phyloP scores from a whole-genome alignment of 371 early-diverging fungal species.

The Haplosporangium sp. region DNA sequence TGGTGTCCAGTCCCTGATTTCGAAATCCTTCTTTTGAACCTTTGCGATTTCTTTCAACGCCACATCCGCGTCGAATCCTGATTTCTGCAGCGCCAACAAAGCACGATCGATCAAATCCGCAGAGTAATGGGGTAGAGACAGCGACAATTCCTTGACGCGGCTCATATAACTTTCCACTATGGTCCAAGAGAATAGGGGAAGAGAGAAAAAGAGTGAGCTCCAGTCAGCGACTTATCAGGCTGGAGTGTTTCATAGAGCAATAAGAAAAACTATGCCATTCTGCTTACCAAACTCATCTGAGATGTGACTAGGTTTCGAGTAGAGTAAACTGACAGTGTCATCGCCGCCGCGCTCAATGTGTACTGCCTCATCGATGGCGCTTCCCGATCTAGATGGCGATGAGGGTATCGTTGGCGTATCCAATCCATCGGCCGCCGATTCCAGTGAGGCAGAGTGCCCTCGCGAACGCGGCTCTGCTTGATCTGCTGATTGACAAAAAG shows the following conservation, averaged over 20 bases:
- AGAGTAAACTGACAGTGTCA: slow-evolving; percentile 60
- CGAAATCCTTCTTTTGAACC: slow-evolving; percentile 63
- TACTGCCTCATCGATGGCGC: slow-evolving; percentile 19
- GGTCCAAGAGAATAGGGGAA: slow-evolving; percentile 7
- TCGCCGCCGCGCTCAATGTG: slow-evolving; percentile 59
- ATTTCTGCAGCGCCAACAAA: slow-evolving; percentile 65
- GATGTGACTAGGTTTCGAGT: slow-evolving; percentile 55
- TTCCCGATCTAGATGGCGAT: slow-evolving; percentile 39
- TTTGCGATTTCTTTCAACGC: slow-evolving; percentile 66
- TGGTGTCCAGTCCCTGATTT: slow-evolving; percentile 70
- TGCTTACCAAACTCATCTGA: slow-evolving; percentile 57
- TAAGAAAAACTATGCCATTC: neutral
- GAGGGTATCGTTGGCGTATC: slow-evolving; percentile 29
- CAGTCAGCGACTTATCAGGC: neutral
- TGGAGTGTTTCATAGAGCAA: neutral
- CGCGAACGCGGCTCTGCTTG: slow-evolving; percentile 27
- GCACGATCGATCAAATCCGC: slow-evolving; percentile 75
- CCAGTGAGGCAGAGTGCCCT: slow-evolving; percentile 34
- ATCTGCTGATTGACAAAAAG: slow-evolving; percentile 3
- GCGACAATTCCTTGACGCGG: slow-evolving; percentile 52
- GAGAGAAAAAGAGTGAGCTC: neutral
- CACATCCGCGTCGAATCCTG: slow-evolving; percentile 65
- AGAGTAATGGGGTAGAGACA: slow-evolving; percentile 59
- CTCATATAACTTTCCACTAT: slow-evolving; percentile 64
- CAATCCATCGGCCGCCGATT: slow-evolving; percentile 17